These are phyloP conservation scores for Cucurbita moschata DNA, from an alignment of 306 rosid species.

Conservation along the genomic window DNA sequence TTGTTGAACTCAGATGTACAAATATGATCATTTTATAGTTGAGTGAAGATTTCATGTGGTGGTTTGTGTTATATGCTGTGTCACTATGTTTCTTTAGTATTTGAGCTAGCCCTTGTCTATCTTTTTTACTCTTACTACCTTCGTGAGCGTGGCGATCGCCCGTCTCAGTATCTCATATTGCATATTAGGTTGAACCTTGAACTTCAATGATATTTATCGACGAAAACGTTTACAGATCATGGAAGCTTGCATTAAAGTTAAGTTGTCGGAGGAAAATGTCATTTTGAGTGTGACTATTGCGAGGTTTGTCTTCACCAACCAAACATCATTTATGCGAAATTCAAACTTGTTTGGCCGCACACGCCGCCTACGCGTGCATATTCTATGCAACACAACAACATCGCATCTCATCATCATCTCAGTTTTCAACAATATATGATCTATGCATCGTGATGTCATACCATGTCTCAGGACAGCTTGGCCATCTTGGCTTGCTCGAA, in stretches of 20 bases:
- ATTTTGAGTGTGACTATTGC: background rate
- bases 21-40: background rate
- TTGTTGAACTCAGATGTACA: background rate
- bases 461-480: too few relatives aligned
- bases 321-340: too few relatives aligned
- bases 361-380: too few relatives aligned
- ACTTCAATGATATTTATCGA: background rate
- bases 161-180: background rate
- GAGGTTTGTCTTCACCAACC: too few relatives aligned
- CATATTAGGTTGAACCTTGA: background rate
- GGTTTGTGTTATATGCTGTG: background rate
- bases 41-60: slow-evolving; percentile 2
- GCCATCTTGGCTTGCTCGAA: too few relatives aligned
- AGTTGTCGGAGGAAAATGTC: background rate
- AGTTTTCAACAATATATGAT: too few relatives aligned
- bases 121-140: background rate
- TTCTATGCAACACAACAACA: too few relatives aligned
- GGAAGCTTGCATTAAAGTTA: background rate
- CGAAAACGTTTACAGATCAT: background rate
- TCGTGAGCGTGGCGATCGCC: background rate
- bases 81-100: background rate
- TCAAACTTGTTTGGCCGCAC: too few relatives aligned
- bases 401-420: too few relatives aligned
- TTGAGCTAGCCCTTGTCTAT: background rate
- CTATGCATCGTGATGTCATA: too few relatives aligned